These are phyloP conservation scores for Ophiocordyceps sinensis DNA, from an alignment of 2,329 filamentous ascomycete genomes.

Conservation along the genomic window DNA sequence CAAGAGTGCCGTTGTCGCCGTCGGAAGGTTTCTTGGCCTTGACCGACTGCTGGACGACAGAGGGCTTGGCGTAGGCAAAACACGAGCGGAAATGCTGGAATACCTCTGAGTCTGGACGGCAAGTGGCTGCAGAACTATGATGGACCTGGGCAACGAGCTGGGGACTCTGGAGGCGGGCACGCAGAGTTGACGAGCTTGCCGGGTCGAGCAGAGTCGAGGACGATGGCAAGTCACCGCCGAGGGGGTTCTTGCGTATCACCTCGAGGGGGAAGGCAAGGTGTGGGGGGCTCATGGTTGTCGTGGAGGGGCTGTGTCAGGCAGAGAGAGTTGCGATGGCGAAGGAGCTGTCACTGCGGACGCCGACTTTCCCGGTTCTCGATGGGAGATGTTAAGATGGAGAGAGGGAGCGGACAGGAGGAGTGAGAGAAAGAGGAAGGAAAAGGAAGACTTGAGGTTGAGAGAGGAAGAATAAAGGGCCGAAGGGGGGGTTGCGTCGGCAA, in stretches of 20 bases:
- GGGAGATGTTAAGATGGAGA: no score
- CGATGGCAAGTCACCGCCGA: background rate
- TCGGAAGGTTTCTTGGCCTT: background rate
- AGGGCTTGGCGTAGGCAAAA: conserved; percentile 3
- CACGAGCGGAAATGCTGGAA: conserved; percentile 12
- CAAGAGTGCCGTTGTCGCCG: background rate
- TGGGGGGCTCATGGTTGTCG: no score
- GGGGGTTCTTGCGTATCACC: background rate
- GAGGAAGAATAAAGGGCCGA: no score
- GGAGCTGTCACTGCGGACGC: no score
- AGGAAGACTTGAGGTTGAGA: no score
- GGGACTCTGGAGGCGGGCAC: conserved; percentile 14
- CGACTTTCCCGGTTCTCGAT: no score
- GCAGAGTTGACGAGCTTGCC: conserved; percentile 10
- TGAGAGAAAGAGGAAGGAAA: no score
- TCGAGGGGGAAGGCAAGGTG: background rate
- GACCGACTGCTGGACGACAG: background rate
- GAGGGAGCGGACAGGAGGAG: no score
- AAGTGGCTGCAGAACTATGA: conserved; percentile 1
- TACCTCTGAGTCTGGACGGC: conserved; percentile 4
- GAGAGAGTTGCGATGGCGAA: no score
- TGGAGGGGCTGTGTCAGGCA: no score
- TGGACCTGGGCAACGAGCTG: conserved; percentile 1
- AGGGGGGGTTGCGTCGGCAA: no score
- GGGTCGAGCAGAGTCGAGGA: background rate